These are phyloP conservation scores for Margaritispora aquatica DNA, from an alignment of 495 filamentous ascomycete species.

Conservation along the genomic window DNA sequence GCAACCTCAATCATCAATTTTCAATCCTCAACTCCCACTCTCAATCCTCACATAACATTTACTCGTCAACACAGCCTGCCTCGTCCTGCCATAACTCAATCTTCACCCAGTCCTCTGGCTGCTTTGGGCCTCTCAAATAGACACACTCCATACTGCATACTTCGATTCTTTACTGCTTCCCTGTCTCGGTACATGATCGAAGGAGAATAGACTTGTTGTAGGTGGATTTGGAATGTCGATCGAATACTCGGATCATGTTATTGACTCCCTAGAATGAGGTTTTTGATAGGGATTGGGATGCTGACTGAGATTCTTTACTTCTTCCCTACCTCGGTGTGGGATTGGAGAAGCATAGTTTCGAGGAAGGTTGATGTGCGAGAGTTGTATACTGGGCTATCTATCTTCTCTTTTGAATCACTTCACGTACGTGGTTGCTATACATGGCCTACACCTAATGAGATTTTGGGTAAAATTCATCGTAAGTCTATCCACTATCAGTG, in stretches of 20 bases:
- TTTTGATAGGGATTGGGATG: not conserved
- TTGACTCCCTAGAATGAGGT: not conserved
- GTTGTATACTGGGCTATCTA: not conserved
- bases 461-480: too few species aligned
- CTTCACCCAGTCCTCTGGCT: not conserved
- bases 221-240: not conserved
- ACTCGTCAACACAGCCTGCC: not conserved
- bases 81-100: not conserved
- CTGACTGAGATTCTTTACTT: not conserved
- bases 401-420: too few species aligned
- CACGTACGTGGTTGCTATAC: too few species aligned
- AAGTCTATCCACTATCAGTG: too few species aligned
- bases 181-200: not conserved
- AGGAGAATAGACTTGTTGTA: not conserved
- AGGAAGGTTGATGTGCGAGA: not conserved
- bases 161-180: not conserved
- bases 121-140: not conserved
- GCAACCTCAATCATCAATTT: too few species aligned
- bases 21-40: not conserved
- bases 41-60: not conserved
- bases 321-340: not conserved
- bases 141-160: not conserved
- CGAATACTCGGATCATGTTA: not conserved
- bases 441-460: too few species aligned
- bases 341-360: not conserved